Percentiles rank a stretch among this genome's conserved stretches.
Conservation (phyloP, 2,329 filamentous ascomycete species). For the Cladosporium sphaerospermum region DNA sequence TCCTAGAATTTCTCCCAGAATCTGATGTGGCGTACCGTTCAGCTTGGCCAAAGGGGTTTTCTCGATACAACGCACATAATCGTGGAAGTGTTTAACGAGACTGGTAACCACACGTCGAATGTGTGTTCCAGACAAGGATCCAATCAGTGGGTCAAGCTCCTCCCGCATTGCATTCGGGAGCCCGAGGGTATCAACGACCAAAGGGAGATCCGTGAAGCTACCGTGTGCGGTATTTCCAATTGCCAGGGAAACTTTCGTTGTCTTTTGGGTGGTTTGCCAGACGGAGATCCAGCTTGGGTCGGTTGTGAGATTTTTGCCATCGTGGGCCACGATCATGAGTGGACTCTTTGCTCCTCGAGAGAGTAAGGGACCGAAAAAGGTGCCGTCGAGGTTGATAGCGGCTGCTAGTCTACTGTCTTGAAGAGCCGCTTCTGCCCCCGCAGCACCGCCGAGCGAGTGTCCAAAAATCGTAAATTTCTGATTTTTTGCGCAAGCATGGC, state of each 20-base stretch:
- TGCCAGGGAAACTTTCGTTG: slow-evolving; percentile 8
- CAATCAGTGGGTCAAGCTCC: slow-evolving; percentile 43
- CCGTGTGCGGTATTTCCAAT: slow-evolving; percentile 8
- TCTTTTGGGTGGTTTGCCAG: slow-evolving; percentile 4
- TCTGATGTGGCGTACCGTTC: neutral
- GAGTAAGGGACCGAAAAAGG: slow-evolving; percentile 6
- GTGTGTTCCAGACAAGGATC: slow-evolving; percentile 70
- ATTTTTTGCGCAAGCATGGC: slow-evolving; percentile 20
- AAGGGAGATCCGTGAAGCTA: slow-evolving; percentile 14
- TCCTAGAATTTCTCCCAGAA: too few species aligned
- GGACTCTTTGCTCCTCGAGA: slow-evolving; percentile 8
- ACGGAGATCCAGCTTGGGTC: slow-evolving; percentile 5
- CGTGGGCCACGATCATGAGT: slow-evolving; percentile 7
- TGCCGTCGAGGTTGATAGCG: slow-evolving; percentile 40
- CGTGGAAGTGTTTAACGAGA: neutral
- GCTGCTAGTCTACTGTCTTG: slow-evolving; percentile 31
- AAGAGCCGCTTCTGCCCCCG: slow-evolving; percentile 30
- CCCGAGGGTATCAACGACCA: slow-evolving; percentile 11
- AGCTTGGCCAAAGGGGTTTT: neutral
- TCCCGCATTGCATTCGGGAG: slow-evolving; percentile 4
- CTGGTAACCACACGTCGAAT: slow-evolving; percentile 62
- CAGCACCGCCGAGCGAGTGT: slow-evolving; percentile 30
- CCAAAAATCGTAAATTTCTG: slow-evolving; percentile 33
- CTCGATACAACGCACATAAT: neutral
- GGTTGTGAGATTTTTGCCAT: slow-evolving; percentile 4